Evolutionary conservation across 257 asterid species (phyloP).

Genomic region (Datura wrightii): DNA sequence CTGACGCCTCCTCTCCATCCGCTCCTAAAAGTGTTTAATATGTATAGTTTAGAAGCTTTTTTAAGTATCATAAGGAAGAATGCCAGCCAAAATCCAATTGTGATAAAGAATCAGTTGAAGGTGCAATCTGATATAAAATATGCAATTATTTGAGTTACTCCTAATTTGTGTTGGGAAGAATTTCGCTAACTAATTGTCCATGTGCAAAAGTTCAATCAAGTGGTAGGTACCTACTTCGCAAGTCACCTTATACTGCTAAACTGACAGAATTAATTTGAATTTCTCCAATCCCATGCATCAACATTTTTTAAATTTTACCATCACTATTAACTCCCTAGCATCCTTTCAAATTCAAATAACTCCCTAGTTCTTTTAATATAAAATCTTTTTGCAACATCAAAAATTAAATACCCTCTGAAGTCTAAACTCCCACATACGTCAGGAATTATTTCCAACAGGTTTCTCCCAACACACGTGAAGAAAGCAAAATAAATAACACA

Average conservation of each 20-base stretch:
- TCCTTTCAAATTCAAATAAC: neutral
- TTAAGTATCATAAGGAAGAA: neutral
- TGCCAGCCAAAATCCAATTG: neutral
- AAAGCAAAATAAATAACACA: neutral
- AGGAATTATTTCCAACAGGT: neutral
- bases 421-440: neutral
- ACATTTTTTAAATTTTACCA: neutral
- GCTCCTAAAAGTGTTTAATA: slow-evolving; percentile 60
- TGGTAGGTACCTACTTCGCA: neutral
- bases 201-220: neutral
- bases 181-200: neutral
- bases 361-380: neutral
- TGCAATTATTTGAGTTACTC: neutral
- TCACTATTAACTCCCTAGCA: neutral
- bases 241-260: neutral
- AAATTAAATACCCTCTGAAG: neutral
- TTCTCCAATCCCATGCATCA: neutral
- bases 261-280: neutral
- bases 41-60: neutral
- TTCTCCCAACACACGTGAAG: neutral
- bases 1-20: slow-evolving; percentile 92
- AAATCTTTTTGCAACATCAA: neutral
- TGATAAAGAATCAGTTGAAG: neutral
- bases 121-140: slow-evolving; percentile 10
- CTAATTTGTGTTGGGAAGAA: neutral